A percentile compares a stretch with the other conserved stretches of the same genome.
Conservation (phyloP, 2,329 filamentous ascomycete species). For the Ceratocystis eucalypticola region DNA sequence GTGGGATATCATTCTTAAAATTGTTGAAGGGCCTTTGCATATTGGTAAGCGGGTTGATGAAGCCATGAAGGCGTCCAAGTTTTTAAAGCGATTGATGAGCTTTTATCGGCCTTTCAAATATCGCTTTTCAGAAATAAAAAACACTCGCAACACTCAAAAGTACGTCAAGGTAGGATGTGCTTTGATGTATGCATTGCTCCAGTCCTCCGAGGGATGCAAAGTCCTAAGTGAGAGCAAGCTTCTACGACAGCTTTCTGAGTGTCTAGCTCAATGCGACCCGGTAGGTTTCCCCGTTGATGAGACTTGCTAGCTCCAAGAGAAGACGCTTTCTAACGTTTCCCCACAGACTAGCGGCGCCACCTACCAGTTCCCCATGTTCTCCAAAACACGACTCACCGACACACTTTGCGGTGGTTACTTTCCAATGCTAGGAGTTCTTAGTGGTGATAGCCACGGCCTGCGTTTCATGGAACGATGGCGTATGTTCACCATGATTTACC, state of each 20-base stretch:
- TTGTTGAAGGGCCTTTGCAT: slow-evolving; percentile 84
- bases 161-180: slow-evolving; percentile 85
- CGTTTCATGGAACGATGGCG: slow-evolving; percentile 90
- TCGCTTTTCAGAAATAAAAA: slow-evolving; percentile 79
- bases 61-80: slow-evolving; percentile 87
- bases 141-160: slow-evolving; percentile 83
- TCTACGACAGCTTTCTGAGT: slow-evolving; percentile 86
- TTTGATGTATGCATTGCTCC: slow-evolving; percentile 71
- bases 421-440: slow-evolving; percentile 77
- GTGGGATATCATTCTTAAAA: slow-evolving; percentile 80
- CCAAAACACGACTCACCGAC: slow-evolving; percentile 66
- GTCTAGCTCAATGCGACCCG: slow-evolving; percentile 84
- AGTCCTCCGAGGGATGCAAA: slow-evolving; percentile 69
- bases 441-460: slow-evolving; percentile 66
- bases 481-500: slow-evolving; percentile 99
- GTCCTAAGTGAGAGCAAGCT: slow-evolving; percentile 88
- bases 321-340: background rate
- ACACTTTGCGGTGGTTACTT: slow-evolving; percentile 91
- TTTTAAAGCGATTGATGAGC: slow-evolving; percentile 84
- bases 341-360: slow-evolving; percentile 54
- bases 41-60: slow-evolving; percentile 88
- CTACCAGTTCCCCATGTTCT: slow-evolving; percentile 79
- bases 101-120: slow-evolving; percentile 97
- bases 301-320: background rate
- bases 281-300: slow-evolving; percentile 34